These are phyloP conservation scores for Coprinopsis strossmayeri DNA, from an alignment of 768 basidiomycete species.

Conservation along the genomic window DNA sequence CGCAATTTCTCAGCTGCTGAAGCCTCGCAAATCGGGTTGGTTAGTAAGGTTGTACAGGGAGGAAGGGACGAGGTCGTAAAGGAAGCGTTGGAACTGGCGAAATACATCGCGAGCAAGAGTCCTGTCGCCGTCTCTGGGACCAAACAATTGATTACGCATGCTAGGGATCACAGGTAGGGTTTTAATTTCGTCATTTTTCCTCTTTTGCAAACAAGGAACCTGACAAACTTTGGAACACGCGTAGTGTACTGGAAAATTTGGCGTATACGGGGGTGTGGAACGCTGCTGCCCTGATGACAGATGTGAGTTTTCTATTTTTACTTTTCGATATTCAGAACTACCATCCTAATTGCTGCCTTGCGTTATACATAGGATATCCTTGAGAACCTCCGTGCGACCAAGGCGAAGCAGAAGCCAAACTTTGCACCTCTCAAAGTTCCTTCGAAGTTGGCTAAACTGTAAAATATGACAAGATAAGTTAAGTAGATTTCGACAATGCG, in stretches of 20 bases:
- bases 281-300: slow-evolving; percentile 33
- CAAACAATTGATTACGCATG: slow-evolving; percentile 73
- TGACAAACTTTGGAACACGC: background rate
- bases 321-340: background rate
- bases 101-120: slow-evolving; percentile 63
- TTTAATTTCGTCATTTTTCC: background rate
- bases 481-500: background rate
- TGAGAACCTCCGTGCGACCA: slow-evolving; percentile 27
- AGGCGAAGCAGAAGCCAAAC: slow-evolving; percentile 23
- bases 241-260: slow-evolving; percentile 35
- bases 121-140: slow-evolving; percentile 74
- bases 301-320: slow-evolving; percentile 18
- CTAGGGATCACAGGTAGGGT: slow-evolving; percentile 69
- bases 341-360: background rate
- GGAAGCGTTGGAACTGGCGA: slow-evolving; percentile 62
- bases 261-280: slow-evolving; percentile 41
- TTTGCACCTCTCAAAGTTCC: slow-evolving; percentile 17
- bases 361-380: slow-evolving; percentile 28
- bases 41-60: slow-evolving; percentile 67
- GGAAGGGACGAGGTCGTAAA: slow-evolving; percentile 57
- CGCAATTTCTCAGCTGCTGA: slow-evolving; percentile 63
- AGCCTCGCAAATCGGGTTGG: slow-evolving; percentile 62
- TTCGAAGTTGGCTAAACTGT: slow-evolving; percentile 1
- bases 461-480: background rate
- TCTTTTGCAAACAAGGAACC: background rate